Evolutionary conservation across 2,329 filamentous ascomycete genomes (phyloP).

Genomic region (Pseudocercospora cruenta): DNA sequence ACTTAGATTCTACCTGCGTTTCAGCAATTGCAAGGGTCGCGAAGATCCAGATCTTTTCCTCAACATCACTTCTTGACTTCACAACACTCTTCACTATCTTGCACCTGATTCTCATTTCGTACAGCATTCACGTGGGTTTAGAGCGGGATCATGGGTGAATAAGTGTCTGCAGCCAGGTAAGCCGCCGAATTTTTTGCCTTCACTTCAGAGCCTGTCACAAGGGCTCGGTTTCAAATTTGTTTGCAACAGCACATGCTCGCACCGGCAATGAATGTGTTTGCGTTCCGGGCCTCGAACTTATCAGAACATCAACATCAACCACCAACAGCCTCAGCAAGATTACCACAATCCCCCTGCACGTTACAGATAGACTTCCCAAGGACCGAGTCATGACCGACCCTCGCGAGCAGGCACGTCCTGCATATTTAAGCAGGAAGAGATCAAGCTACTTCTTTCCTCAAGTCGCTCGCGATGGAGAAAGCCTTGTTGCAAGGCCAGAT

Average conservation of each 20-base stretch:
- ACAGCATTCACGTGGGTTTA: not conserved
- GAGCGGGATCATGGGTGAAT: conserved; percentile 13
- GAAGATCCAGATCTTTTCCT: conserved; percentile 2
- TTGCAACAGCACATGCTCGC: conserved; percentile 10
- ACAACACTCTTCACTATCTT: not conserved
- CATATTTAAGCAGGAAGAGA: not conserved
- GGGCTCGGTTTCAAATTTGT: not conserved
- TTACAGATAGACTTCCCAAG: conserved; percentile 12
- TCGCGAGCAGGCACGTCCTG: conserved; percentile 4
- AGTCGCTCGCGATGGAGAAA: conserved; percentile 4
- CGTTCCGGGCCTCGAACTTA: not conserved
- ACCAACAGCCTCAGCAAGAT: not conserved
- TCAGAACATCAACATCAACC: conserved; percentile 1
- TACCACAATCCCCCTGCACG: not conserved
- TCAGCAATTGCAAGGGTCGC: not conserved
- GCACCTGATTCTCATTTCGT: not conserved
- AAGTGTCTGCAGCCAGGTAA: conserved; percentile 5
- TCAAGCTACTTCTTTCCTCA: conserved; percentile 6
- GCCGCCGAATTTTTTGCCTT: not conserved
- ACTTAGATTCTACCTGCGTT: not conserved
- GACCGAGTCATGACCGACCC: conserved; percentile 6
- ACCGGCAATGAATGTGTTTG: not conserved
- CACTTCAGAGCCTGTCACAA: conserved; percentile 1
- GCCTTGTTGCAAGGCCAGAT: not conserved
- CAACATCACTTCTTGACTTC: conserved; percentile 1